These are phyloP conservation scores for Termitomyces sp. DNA, from an alignment of 768 basidiomycete species.

Conservation along the genomic window DNA sequence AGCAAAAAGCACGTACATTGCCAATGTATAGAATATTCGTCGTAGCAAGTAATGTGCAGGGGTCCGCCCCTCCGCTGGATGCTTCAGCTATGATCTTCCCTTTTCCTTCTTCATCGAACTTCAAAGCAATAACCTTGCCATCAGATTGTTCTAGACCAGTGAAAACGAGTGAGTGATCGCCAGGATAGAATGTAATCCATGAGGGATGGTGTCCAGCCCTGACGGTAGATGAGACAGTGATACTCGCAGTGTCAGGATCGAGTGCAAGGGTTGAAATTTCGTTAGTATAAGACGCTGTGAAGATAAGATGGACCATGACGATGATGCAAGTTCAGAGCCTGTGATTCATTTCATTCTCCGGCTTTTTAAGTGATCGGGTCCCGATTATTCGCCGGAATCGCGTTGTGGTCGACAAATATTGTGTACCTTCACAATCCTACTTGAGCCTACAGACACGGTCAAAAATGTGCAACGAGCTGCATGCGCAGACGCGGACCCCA, in stretches of 20 bases:
- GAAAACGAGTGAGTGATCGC: constrained; percentile 56
- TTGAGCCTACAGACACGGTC: not conserved
- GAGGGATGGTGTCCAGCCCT: constrained; percentile 65
- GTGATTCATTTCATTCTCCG: constrained; percentile 14
- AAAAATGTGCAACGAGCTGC: not conserved
- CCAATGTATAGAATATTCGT: constrained; percentile 60
- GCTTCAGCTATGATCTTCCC: constrained; percentile 47
- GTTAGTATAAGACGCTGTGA: constrained; percentile 65
- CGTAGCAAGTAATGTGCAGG: constrained; percentile 60
- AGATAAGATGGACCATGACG: constrained; percentile 43
- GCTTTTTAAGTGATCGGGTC: constrained; percentile 15
- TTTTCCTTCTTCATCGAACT: constrained; percentile 50
- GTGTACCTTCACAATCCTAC: not conserved
- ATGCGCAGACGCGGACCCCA: too few species aligned
- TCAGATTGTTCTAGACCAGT: constrained; percentile 64
- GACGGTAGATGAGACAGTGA: constrained; percentile 43
- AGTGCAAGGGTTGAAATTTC: constrained; percentile 63
- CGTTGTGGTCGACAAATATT: not conserved
- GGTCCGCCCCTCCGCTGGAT: constrained; percentile 55
- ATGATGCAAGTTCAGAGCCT: not conserved
- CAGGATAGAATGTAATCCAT: constrained; percentile 68
- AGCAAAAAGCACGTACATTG: constrained; percentile 46
- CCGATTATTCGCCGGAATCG: constrained; percentile 17
- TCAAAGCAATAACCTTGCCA: constrained; percentile 62
- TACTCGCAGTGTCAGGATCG: constrained; percentile 42